Evolutionary conservation across 2,329 filamentous ascomycete species (phyloP).

Genomic region (Diaporthe sp.): DNA sequence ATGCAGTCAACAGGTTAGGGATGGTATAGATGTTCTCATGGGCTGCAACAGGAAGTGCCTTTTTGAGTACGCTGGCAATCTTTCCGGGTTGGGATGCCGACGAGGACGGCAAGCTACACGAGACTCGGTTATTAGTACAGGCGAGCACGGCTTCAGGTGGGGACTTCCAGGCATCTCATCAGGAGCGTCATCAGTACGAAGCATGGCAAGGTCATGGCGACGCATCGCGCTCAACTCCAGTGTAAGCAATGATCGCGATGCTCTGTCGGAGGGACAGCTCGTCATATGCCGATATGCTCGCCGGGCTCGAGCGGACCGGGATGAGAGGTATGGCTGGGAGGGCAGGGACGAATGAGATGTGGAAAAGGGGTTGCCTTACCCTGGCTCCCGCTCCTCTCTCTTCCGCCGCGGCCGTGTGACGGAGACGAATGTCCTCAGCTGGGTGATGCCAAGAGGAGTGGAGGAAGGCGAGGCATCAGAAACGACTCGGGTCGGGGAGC

Average conservation of each 20-base stretch:
- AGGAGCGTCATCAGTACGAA: neutral
- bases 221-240: neutral
- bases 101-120: slow-evolving; percentile 34
- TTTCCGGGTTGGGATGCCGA: slow-evolving; percentile 23
- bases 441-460: slow-evolving; percentile 7
- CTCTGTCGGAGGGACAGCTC: neutral
- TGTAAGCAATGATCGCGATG: slow-evolving; percentile 6
- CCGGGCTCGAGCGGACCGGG: slow-evolving; percentile 14
- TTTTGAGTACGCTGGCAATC: slow-evolving; percentile 38
- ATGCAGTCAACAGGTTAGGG: slow-evolving; percentile 93
- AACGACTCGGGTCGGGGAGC: slow-evolving; percentile 1
- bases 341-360: neutral
- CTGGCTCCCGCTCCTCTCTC: slow-evolving; percentile 34
- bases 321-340: neutral
- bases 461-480: slow-evolving; percentile 4
- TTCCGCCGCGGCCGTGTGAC: slow-evolving; percentile 32
- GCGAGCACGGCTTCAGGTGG: neutral
- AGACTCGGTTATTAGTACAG: slow-evolving; percentile 25
- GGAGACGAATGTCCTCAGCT: slow-evolving; percentile 38
- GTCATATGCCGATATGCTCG: neutral
- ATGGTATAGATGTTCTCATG: slow-evolving; percentile 97
- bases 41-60: slow-evolving; percentile 46
- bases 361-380: slow-evolving; percentile 30
- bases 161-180: neutral
- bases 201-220: neutral